A percentile compares a stretch with the other conserved stretches of the same genome.
phyloP scores from a whole-genome alignment of 495 filamentous ascomycete species.

The Aspergillus ellipticus region DNA sequence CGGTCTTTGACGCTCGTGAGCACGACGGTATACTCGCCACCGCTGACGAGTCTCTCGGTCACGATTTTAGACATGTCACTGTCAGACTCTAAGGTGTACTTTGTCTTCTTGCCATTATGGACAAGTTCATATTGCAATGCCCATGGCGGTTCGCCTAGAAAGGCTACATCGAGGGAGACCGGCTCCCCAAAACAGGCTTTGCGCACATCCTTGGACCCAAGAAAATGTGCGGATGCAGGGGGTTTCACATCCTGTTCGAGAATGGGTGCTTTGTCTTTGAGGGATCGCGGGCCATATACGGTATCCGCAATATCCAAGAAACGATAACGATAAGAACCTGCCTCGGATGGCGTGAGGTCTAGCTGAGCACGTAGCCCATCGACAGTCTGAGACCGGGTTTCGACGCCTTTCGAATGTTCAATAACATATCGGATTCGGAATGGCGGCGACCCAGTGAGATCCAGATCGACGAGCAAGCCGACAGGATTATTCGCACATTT shows the following conservation, averaged over 20 bases:
- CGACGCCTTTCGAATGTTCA: constrained; percentile 53
- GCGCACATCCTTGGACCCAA: constrained; percentile 46
- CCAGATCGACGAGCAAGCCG: constrained; percentile 79
- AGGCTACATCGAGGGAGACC: constrained; percentile 64
- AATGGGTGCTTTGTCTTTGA: constrained; percentile 51
- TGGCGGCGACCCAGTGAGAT: constrained; percentile 85
- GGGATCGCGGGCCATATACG: constrained; percentile 58
- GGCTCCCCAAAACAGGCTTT: constrained; percentile 79
- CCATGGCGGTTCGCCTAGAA: constrained; percentile 81
- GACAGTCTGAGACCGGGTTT: constrained; percentile 50
- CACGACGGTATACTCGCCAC: constrained; percentile 83
- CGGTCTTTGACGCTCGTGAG: constrained; percentile 82
- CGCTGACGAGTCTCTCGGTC: constrained; percentile 67
- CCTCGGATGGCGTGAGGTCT: constrained; percentile 74
- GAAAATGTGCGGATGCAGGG: constrained; percentile 73
- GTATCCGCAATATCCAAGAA: constrained; percentile 77
- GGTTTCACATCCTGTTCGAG: constrained; percentile 92
- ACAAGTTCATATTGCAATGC: constrained; percentile 90
- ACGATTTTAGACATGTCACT: constrained; percentile 60
- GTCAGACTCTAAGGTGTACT: constrained; percentile 60
- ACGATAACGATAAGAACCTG: constrained; percentile 81
- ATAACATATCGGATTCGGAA: constrained; percentile 74
- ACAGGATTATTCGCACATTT: constrained; percentile 93
- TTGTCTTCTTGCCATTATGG: constrained; percentile 79
- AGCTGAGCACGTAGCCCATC: constrained; percentile 70